Percentiles rank a stretch among this genome's conserved stretches.
Evolutionary conservation across 345 rosid genomes (phyloP).

Genomic region (Toxicodendron radicans): DNA sequence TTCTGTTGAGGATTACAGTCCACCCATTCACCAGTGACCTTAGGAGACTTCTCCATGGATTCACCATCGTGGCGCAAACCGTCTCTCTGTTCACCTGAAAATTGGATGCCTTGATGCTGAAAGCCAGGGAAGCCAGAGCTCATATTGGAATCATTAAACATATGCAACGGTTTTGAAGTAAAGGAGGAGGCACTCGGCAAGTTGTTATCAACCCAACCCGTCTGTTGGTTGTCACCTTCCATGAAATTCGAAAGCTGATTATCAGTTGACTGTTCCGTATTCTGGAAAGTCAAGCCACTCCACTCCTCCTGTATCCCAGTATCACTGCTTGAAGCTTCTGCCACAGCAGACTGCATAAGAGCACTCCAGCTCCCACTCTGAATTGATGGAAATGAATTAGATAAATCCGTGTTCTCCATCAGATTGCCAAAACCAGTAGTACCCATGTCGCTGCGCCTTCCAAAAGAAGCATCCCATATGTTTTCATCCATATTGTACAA

Average conservation of each 20-base stretch:
- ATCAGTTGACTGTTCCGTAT: constrained; percentile 46
- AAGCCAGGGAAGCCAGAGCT: constrained; percentile 49
- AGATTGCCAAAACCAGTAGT: constrained; percentile 47
- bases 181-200: constrained; percentile 43
- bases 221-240: constrained; percentile 50
- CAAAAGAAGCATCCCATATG: constrained; percentile 47
- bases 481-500: constrained; percentile 69
- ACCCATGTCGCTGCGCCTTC: constrained; percentile 37
- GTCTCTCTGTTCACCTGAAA: constrained; percentile 34
- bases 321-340: constrained; percentile 80
- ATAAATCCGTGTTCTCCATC: constrained; percentile 38
- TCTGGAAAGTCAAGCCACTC: constrained; percentile 65
- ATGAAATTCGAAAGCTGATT: constrained; percentile 44
- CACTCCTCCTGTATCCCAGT: constrained; percentile 67
- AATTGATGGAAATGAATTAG: constrained; percentile 55
- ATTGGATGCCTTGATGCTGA: constrained; percentile 44
- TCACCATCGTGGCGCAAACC: constrained; percentile 33
- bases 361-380: constrained; percentile 98
- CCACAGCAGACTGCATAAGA: constrained; percentile 89
- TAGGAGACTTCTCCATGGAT: constrained; percentile 39
- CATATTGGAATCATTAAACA: constrained; percentile 28
- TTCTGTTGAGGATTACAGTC: constrained; percentile 42
- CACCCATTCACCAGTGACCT: constrained; percentile 38
- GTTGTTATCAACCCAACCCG: constrained; percentile 47
- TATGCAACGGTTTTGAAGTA: constrained; percentile 32